Base-by-base conservation (phyloP, 805 yeast genomes). In the Candida rishiriensis region DNA sequence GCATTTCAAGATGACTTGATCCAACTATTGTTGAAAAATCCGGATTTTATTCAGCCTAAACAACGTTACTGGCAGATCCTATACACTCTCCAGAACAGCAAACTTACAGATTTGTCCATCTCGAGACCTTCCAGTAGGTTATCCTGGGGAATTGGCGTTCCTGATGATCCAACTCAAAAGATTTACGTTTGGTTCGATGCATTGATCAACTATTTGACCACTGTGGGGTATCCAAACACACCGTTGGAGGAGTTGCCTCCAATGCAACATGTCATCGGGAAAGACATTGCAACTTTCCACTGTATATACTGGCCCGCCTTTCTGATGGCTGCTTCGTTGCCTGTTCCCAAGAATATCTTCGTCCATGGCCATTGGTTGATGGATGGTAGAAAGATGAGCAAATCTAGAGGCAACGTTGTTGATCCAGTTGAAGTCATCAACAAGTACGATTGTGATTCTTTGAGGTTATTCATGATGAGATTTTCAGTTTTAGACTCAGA, bases 171-270 rank as follows among this genome's bases (percentile, higher is more conserved):
- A 0, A 56, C 81, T 1, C 98, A 91, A 59, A 83, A 76, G 39
- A 81, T 93, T 42, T 93, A 93, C 57, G 99, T 93, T 13, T 93
- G 99, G 99, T 83, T 93, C 47, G 99, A 93, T 66, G 99, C 99
- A 0, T 70, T 93, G 37, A 72, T 85, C 36, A 93, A 89, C 62
- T 93, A 93, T 58, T 43, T 88, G 4, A 86, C 97, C 1, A 75
- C 88, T 1, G 39, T 50, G 5, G 88, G 87, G 2, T 85, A 75
- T 39, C 82, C 84, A 2, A 48, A 32, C 38, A 10, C 16, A 2
- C 56, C 30, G 40, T 54, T 28, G n/a, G 41, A 43, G 0, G 48
- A 44, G 8, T 38, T 51, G 21, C 64, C 64, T 44, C 58, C 34
- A 53, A 61, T 44, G 30, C 79, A 83, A 0, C 97, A 93, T 61